Evolutionary conservation across 495 filamentous ascomycete genomes (phyloP), one percentile per base, ranked within the genome.

Genomic region (Aspergillus ostianus): DNA sequence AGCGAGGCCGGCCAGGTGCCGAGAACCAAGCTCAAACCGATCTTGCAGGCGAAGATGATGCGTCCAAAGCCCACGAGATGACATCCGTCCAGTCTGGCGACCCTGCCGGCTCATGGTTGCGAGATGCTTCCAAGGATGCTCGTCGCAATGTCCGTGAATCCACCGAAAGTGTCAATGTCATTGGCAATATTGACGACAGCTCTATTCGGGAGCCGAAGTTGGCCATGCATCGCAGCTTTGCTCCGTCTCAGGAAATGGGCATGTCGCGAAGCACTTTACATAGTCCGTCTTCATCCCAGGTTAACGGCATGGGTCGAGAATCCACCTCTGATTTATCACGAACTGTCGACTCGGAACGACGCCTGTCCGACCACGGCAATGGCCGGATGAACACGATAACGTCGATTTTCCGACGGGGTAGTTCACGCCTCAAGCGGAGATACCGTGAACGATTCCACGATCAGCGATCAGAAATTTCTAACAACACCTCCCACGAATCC

Each of bases 401-500:
- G 6, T 87, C 88, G 0, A 83, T 95, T 19, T 94, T 97, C 76
- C 84, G 82, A 57, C 88, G 91, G 56, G 82, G 81, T 52, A 82
- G 77, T 30, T 79, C 78, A 12, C 78, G 82, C 48, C 64, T 84
- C 58, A 89, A 85, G 69, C 82, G 80, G 54, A 80, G 73, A 8
- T 85, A 82, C 51, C 84, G 80, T 4, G 84, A 84, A 48, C 81
- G 77, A 20, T 88, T 78, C 63, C 74, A 75, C 4, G 70, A 75
- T 9, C 69, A 79, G 1, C 70, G 73, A 8, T 81, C 83, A 0
- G 82, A 87, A 9, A 90, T 92, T 66, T 92, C 91, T 65, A 92
- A 91, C 21, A 95, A 94, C 61, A 89, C 90, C 3, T 96, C 92
- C 12, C 82, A 91, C 64, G 92, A 97, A 67, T 94, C 90, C 2